Evolutionary conservation across 163 green algal genomes (phyloP).

Genomic region (Scenedesmus sp.): DNA sequence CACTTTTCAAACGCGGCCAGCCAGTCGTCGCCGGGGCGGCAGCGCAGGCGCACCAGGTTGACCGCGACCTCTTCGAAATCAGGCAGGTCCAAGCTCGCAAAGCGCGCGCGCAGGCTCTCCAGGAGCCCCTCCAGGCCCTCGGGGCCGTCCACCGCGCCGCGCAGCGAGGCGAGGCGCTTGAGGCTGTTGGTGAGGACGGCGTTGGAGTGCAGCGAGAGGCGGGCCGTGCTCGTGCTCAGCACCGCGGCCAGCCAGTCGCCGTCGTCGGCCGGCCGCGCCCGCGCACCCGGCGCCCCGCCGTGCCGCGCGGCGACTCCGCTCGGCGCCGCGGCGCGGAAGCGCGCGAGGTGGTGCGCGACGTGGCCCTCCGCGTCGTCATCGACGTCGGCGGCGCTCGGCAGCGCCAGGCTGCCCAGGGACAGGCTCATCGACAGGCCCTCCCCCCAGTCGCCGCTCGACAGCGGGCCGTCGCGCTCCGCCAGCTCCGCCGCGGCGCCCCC

Average conservation of each 20-base stretch:
- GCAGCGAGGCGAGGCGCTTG: conserved; percentile 25
- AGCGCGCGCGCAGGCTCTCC: conserved; percentile 8
- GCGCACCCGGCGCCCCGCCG: no score
- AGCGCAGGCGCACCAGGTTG: conserved; percentile 24
- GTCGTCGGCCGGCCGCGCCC: no score
- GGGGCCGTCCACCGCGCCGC: background rate
- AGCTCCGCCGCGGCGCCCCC: no score
- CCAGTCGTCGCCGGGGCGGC: conserved; percentile 2
- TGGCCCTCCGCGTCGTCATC: no score
- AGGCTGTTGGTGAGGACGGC: conserved; percentile 35
- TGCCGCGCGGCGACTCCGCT: no score
- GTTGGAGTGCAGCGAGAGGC: conserved; percentile 5
- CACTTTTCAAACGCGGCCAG: conserved; percentile 31
- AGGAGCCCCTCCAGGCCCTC: conserved; percentile 13
- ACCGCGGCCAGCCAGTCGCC: conserved; percentile 35
- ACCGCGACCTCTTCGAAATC: conserved; percentile 32
- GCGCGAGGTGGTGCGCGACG: no score
- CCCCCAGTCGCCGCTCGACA: no score
- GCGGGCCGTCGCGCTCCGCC: no score
- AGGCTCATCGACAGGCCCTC: no score
- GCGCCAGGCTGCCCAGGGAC: no score
- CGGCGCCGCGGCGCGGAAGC: no score
- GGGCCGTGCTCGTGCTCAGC: conserved; percentile 7
- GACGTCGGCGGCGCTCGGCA: no score
- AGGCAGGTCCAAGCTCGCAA: conserved; percentile 24